Evolutionary conservation across 352 stramenopile genomes (phyloP).

Genomic region (Phytophthora pinifolia): DNA sequence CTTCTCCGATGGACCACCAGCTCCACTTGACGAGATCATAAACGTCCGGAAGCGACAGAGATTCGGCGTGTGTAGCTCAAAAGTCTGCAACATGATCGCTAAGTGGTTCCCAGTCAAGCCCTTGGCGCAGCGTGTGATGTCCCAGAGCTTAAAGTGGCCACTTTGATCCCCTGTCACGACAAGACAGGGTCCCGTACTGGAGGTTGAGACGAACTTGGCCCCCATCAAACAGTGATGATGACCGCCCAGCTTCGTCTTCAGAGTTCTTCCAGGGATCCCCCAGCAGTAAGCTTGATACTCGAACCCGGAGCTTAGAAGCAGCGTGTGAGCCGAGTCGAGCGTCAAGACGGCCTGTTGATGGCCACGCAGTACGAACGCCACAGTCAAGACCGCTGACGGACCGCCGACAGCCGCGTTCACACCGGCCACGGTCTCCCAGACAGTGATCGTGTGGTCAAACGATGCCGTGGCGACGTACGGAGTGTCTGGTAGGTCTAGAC

Average conservation of each 20-base stretch:
- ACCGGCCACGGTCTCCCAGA: constrained; percentile 62
- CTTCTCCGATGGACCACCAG: constrained; percentile 9
- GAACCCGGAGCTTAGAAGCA: constrained; percentile 77
- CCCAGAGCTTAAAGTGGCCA: constrained; percentile 82
- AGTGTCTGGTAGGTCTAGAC: constrained; percentile 54
- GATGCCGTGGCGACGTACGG: constrained; percentile 66
- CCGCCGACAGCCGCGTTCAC: constrained; percentile 16
- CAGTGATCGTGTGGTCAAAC: constrained; percentile 74
- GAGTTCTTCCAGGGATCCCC: constrained; percentile 46
- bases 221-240: constrained; percentile 74
- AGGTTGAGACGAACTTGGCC: constrained; percentile 57
- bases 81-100: constrained; percentile 41
- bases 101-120: constrained; percentile 40
- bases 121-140: constrained; percentile 57
- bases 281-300: constrained; percentile 85
- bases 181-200: constrained; percentile 22
- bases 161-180: constrained; percentile 70
- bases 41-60: constrained; percentile 52
- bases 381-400: constrained; percentile 32
- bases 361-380: constrained; percentile 60
- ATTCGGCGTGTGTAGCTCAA: constrained; percentile 48
- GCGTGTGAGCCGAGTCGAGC: constrained; percentile 53
- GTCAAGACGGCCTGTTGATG: constrained; percentile 67
- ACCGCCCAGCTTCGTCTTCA: constrained; percentile 58
- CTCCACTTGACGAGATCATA: constrained; percentile 19